Conservation (phyloP, 352 stramenopile genomes). For the Phytophthora colocasiae region DNA sequence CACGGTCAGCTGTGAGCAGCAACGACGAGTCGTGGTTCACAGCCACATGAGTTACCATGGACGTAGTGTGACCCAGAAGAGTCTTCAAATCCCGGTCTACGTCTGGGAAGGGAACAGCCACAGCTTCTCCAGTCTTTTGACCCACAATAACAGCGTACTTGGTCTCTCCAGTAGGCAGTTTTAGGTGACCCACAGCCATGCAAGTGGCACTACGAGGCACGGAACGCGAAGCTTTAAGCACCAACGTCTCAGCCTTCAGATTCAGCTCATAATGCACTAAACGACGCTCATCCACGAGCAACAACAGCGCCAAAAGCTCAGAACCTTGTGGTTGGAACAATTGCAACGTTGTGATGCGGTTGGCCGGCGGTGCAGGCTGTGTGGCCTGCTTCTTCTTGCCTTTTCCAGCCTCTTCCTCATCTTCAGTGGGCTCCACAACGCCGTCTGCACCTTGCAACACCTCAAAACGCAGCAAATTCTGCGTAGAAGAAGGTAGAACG, state of each 20-base stretch:
- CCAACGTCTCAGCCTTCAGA: conserved; percentile 43
- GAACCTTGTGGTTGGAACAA: conserved; percentile 42
- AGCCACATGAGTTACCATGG: conserved; percentile 84
- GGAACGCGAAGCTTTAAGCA: conserved; percentile 46
- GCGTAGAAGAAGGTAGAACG: conserved; percentile 37
- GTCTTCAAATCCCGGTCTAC: conserved; percentile 72
- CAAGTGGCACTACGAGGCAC: conserved; percentile 79
- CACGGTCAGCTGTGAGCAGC: conserved; percentile 79
- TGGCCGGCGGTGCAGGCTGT: conserved; percentile 29
- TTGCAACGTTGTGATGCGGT: conserved; percentile 54
- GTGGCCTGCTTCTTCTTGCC: conserved; percentile 40
- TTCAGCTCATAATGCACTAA: conserved; percentile 81
- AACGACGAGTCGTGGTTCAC: conserved; percentile 59
- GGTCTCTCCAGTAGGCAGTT: conserved; percentile 35
- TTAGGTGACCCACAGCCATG: conserved; percentile 50
- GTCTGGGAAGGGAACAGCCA: conserved; percentile 80
- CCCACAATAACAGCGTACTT: conserved; percentile 76
- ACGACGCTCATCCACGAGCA: conserved; percentile 76
- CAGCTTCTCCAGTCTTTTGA: conserved; percentile 85
- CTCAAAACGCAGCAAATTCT: conserved; percentile 52
- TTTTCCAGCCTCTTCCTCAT: conserved; percentile 25
- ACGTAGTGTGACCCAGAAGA: conserved; percentile 86
- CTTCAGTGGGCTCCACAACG: conserved; percentile 10
- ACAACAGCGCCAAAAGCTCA: conserved; percentile 45
- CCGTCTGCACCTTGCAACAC: conserved; percentile 44